Conservation (phyloP, 345 rosid genomes). For the Clarkia xantiana region DNA sequence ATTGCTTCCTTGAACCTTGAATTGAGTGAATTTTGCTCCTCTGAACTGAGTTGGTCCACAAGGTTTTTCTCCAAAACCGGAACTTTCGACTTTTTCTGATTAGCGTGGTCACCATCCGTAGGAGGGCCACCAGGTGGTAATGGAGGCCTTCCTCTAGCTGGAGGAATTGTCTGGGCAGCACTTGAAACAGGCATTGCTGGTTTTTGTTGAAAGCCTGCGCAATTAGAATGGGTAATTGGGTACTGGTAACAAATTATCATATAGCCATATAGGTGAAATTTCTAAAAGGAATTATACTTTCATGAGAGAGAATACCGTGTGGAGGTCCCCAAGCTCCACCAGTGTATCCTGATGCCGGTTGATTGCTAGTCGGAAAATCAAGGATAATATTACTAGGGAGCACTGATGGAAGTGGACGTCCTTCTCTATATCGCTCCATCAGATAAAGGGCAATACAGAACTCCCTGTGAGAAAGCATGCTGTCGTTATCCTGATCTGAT, state of each 20-base stretch:
- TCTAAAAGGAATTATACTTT: neutral
- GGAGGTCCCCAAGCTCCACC: constrained; percentile 45
- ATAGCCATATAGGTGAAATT: neutral
- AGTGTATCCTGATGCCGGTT: constrained; percentile 34
- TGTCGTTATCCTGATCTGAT: constrained; percentile 94
- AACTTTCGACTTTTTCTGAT: constrained; percentile 60
- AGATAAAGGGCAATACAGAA: constrained; percentile 88
- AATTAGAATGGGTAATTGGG: constrained; percentile 3
- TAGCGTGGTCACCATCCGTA: constrained; percentile 44
- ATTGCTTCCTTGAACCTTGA: constrained; percentile 77
- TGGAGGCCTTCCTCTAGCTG: constrained; percentile 76
- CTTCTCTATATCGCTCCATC: constrained; percentile 92
- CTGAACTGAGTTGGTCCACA: constrained; percentile 79
- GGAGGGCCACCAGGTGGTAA: constrained; percentile 52
- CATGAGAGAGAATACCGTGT: constrained; percentile 30
- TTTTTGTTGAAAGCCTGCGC: constrained; percentile 49
- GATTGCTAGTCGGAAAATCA: constrained; percentile 39
- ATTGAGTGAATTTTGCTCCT: constrained; percentile 73
- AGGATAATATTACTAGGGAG: constrained; percentile 51
- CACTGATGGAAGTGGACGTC: constrained; percentile 66
- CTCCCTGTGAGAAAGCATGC: constrained; percentile 95
- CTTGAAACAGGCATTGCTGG: constrained; percentile 17
- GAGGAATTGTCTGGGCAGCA: constrained; percentile 27
- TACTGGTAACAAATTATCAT: neutral
- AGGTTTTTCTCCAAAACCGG: constrained; percentile 75